A percentile compares a stretch with the other conserved stretches of the same genome.
phyloP scores from a whole-genome alignment of 1,284 basidiomycete genomes.

The Cronartium quercuum region DNA sequence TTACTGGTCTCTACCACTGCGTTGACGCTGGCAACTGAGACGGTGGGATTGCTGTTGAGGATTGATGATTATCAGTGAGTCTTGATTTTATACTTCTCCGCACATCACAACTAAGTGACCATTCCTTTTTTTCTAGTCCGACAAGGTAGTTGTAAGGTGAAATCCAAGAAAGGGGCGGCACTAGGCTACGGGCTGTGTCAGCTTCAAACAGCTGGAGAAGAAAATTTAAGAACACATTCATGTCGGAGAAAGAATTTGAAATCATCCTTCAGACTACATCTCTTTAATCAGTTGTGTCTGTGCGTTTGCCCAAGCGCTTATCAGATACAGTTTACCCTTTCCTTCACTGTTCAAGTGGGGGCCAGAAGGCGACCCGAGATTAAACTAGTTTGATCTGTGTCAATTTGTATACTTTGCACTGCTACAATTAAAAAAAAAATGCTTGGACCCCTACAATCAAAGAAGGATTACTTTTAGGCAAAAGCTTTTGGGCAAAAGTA shows the following conservation, averaged over 20 bases:
- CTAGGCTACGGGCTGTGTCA: not conserved
- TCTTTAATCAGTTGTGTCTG: no score
- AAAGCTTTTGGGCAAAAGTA: no score
- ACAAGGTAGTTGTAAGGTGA: not conserved
- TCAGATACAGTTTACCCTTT: no score
- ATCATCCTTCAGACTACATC: no score
- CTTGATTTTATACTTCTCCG: conserved; percentile 43
- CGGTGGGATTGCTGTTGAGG: conserved; percentile 89
- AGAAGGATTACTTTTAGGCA: no score
- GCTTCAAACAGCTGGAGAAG: not conserved
- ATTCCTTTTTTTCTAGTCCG: not conserved
- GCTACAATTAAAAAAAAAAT: no score
- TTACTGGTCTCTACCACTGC: conserved; percentile 92
- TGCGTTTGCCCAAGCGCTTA: no score
- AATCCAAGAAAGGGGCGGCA: conserved; percentile 21
- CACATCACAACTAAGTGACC: not conserved
- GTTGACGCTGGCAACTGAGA: conserved; percentile 91
- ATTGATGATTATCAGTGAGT: conserved; percentile 75
- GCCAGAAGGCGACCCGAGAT: no score
- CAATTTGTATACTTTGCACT: no score
- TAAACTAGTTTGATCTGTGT: no score
- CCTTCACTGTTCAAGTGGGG: no score
- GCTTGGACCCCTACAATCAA: no score
- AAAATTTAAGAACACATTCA: not conserved
- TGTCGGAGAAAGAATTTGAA: not conserved